Evolutionary conservation across 2,329 filamentous ascomycete genomes (phyloP), one percentile per base, ranked within the genome.

Genomic region (Neonectria ditissima): DNA sequence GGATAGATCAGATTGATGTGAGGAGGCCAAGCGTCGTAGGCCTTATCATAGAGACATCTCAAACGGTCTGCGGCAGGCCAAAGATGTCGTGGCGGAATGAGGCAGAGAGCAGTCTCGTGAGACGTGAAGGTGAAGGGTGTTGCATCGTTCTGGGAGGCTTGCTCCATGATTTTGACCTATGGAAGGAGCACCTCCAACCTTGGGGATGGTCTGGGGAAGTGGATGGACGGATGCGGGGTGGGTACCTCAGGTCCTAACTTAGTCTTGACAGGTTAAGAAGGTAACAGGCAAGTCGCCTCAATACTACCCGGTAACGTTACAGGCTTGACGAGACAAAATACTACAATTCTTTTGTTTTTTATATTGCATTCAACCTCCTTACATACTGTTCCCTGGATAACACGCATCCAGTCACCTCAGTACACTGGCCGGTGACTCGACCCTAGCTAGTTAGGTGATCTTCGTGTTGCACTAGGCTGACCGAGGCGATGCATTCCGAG

Each of bases 1-100:
- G 89, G 90, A 71, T 91, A 91, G 22, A 91, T 69, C 26, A 92
- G 75, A 68, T 91, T 92, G 70, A 91, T 73, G 69, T 91, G 89
- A 13, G 89, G 86, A 4, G 89, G 88, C 89, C 90, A 92, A 75
- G 82, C 86, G 26, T 79, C 80, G 67, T 84, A 86, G 0, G 84
- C 82, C 64, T 87, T 87, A 75, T 92, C 89, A 76, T 91, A 89
- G 13, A 88, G 78, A n/a, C 79, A 81, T 47, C 89, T 84, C 3
- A 92, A 76, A 14, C 78, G 77, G 67, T 91, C 82, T 55, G 89
- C 74, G 4, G 83, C 69, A 1, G 78, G 65, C 79, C 84, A 86
- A 37, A 84, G 73, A 52, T 79, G 68, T 22, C 70, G 67, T 0
- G 88, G 86, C 3, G 87, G 87, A 7, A 91, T 78, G 18, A 90